These are phyloP conservation scores for Phytomonas francai DNA, from an alignment of 208 protist species.

Conservation along the genomic window DNA sequence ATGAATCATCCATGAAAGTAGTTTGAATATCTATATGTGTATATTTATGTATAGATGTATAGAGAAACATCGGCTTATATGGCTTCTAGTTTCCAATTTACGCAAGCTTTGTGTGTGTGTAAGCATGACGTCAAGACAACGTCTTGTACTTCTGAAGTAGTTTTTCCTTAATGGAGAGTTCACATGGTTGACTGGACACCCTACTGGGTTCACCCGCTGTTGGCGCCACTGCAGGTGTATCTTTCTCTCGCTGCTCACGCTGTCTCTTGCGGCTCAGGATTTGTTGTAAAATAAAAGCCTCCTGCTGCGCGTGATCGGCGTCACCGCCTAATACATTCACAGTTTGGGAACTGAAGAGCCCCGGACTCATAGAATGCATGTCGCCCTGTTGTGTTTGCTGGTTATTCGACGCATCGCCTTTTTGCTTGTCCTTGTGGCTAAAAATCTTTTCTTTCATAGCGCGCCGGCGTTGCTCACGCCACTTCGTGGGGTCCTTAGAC, in stretches of 20 bases:
- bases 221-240: background rate
- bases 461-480: constrained; percentile 66
- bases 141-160: constrained; percentile 46
- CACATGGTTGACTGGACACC: background rate
- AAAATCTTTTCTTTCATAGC: constrained; percentile 72
- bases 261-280: constrained; percentile 50
- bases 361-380: background rate
- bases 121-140: constrained; percentile 1
- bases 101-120: background rate
- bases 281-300: constrained; percentile 62
- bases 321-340: background rate
- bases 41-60: background rate
- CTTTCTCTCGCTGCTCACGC: constrained; percentile 25
- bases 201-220: background rate
- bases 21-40: background rate
- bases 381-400: background rate
- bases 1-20: background rate
- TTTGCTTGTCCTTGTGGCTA: constrained; percentile 7
- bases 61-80: background rate
- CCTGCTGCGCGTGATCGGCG: constrained; percentile 12
- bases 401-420: background rate
- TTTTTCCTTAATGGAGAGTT: constrained; percentile 44
- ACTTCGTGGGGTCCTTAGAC: constrained; percentile 49
- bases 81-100: constrained; percentile 1
- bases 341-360: background rate